Conservation (phyloP, 2,329 filamentous ascomycete species). For the Aspergillus tubingensis region DNA sequence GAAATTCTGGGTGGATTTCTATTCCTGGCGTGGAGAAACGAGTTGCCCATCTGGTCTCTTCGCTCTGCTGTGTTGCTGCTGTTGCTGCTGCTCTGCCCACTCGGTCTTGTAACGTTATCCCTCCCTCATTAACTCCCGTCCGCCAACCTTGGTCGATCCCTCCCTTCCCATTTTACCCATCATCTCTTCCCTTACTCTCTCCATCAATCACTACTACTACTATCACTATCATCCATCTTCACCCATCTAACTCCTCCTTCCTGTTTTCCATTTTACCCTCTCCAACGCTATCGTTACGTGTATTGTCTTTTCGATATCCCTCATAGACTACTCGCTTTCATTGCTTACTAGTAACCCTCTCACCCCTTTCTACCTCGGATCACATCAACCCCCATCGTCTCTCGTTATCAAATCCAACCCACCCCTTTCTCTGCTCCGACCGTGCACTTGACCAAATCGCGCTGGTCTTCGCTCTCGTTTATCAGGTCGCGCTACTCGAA, state of each 20-base stretch:
- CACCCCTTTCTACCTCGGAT: neutral
- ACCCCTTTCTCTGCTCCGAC: neutral
- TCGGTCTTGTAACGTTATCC: constrained; percentile 2
- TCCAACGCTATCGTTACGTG: neutral
- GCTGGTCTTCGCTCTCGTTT: neutral
- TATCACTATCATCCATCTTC: neutral
- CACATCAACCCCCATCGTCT: neutral
- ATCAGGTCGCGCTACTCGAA: neutral
- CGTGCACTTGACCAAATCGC: neutral
- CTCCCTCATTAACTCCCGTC: constrained; percentile 15
- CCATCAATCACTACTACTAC: constrained; percentile 2
- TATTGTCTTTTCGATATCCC: neutral
- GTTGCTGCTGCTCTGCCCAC: neutral
- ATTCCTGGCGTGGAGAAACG: constrained; percentile 23
- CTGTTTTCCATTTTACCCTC: neutral
- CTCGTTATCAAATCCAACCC: constrained; percentile 2
- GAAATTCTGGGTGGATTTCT: constrained; percentile 18
- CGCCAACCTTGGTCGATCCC: constrained; percentile 10
- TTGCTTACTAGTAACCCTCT: neutral
- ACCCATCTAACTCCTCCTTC: neutral
- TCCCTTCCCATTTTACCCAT: constrained; percentile 5
- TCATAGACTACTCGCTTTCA: constrained; percentile 3
- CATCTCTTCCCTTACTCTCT: neutral
- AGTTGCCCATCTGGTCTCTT: constrained; percentile 16
- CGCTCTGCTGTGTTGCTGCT: constrained; percentile 7